Percentiles rank a stretch among this genome's conserved stretches.
Conservation (phyloP, 2,329 filamentous ascomycete species). For the Trichoderma guizhouense region DNA sequence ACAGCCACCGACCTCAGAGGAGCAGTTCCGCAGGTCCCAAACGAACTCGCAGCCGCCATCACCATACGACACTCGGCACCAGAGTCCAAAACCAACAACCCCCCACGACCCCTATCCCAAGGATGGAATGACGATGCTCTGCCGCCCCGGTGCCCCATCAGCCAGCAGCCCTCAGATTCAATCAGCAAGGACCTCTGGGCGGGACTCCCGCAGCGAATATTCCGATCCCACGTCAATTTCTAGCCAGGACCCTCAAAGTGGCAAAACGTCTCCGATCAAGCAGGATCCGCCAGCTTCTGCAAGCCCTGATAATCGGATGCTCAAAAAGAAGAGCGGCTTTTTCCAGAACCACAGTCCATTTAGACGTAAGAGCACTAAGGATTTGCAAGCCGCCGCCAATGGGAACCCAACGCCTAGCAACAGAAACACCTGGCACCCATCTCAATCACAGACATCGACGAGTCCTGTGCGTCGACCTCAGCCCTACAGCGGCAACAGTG, state of each 20-base stretch:
- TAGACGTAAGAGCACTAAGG: conserved; percentile 84
- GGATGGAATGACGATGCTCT: conserved; percentile 98
- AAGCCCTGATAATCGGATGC: conserved; percentile 62
- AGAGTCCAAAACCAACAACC: conserved; percentile 61
- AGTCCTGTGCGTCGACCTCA: conserved; percentile 37
- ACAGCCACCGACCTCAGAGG: conserved; percentile 19
- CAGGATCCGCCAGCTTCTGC: conserved; percentile 47
- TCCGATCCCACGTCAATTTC: conserved; percentile 87
- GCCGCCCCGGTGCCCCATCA: conserved; percentile 65
- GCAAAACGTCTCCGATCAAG: conserved; percentile 72
- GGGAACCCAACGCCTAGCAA: conserved; percentile 32
- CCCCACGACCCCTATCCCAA: conserved; percentile 92
- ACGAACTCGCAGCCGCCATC: conserved; percentile 25
- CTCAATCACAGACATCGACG: conserved; percentile 28
- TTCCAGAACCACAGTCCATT: conserved; percentile 94
- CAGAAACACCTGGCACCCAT: conserved; percentile 59
- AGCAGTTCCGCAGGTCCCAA: conserved; percentile 22
- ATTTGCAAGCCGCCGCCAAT: conserved; percentile 39
- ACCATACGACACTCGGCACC: conserved; percentile 50
- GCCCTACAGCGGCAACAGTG: conserved; percentile 35
- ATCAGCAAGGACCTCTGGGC: conserved; percentile 72
- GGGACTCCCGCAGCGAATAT: conserved; percentile 86
- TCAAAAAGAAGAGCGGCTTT: conserved; percentile 75
- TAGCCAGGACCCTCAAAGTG: conserved; percentile 75
- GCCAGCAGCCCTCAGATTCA: conserved; percentile 47